Evolutionary conservation across 1,139 yeast species (phyloP).

Genomic region (Nadsonia commutata): DNA sequence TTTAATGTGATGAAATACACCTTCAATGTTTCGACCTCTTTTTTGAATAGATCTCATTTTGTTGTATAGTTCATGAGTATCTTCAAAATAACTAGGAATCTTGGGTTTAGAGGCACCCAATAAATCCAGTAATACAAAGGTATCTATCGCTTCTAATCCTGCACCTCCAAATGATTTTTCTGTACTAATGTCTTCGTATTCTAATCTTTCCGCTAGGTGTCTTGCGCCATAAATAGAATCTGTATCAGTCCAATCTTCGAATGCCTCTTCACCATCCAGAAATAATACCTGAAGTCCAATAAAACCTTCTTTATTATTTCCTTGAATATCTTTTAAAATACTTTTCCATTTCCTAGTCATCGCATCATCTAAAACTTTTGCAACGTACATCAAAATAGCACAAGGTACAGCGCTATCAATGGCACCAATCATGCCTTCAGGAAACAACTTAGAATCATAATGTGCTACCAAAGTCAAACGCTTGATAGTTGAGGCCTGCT

Average conservation of each 20-base stretch:
- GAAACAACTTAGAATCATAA: slow-evolving; percentile 35
- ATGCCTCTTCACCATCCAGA: slow-evolving; percentile 49
- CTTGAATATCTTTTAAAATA: slow-evolving; percentile 1
- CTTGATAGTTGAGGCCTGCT: neutral
- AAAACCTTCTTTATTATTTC: slow-evolving; percentile 11
- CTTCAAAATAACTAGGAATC: slow-evolving; percentile 33
- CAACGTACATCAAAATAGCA: slow-evolving; percentile 33
- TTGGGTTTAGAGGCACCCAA: slow-evolving; percentile 28
- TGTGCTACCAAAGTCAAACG: slow-evolving; percentile 37
- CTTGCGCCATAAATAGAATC: slow-evolving; percentile 45
- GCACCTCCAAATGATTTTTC: slow-evolving; percentile 10
- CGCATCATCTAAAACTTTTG: slow-evolving; percentile 22
- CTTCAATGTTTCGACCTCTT: slow-evolving; percentile 9
- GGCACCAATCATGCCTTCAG: slow-evolving; percentile 45
- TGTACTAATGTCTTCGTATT: slow-evolving; percentile 6
- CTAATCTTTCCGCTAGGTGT: slow-evolving; percentile 32
- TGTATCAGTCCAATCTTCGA: slow-evolving; percentile 31
- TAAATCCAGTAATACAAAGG: slow-evolving; percentile 35
- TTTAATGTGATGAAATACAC: slow-evolving; percentile 7
- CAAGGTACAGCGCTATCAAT: slow-evolving; percentile 45
- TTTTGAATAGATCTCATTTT: slow-evolving; percentile 20
- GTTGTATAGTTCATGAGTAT: slow-evolving; percentile 28
- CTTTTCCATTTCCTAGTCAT: slow-evolving; percentile 17
- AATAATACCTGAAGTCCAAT: slow-evolving; percentile 35
- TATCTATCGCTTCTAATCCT: slow-evolving; percentile 23